Percentiles rank a stretch among this genome's conserved stretches.
phyloP scores from a whole-genome alignment of 768 basidiomycete genomes.

The Tulasnella sp. region DNA sequence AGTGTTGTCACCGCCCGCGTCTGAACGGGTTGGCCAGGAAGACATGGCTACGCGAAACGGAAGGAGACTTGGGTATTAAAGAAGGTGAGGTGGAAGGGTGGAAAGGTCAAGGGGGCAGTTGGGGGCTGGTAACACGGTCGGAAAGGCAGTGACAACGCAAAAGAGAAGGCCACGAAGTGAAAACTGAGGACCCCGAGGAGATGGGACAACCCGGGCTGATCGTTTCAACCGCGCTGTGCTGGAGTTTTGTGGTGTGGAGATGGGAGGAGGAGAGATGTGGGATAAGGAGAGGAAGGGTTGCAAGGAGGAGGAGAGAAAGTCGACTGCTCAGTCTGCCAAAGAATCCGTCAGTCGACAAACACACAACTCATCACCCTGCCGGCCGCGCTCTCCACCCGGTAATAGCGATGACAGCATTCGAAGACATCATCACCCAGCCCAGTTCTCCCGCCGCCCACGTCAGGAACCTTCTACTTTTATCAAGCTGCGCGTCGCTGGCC shows the following conservation, averaged over 20 bases:
- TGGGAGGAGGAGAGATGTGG: not conserved
- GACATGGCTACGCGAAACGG: constrained; percentile 4
- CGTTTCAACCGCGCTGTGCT: not conserved
- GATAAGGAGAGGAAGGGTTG: constrained; percentile 2
- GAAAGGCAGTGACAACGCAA: not conserved
- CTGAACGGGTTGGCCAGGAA: constrained; percentile 11
- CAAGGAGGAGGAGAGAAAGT: not conserved
- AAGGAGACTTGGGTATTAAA: not conserved
- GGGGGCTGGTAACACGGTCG: constrained; percentile 5
- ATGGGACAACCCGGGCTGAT: not conserved
- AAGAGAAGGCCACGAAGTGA: not conserved
- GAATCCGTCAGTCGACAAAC: not conserved
- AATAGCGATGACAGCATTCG: not conserved
- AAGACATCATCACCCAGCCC: not conserved
- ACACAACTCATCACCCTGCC: not conserved
- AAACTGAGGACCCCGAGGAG: not conserved
- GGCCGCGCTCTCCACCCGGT: not conserved
- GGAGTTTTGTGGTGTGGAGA: not conserved
- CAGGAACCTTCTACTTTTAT: not conserved
- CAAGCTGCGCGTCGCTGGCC: not conserved
- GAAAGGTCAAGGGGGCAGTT: constrained; percentile 1
- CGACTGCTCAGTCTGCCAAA: not conserved
- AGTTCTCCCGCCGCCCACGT: not conserved
- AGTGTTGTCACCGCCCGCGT: not conserved
- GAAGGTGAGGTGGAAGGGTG: constrained; percentile 11